Percentiles rank a stretch among this genome's conserved stretches.
These are phyloP conservation scores for Orbilia brochopaga DNA, from an alignment of 2,329 filamentous ascomycete genomes.

Conservation along the genomic window DNA sequence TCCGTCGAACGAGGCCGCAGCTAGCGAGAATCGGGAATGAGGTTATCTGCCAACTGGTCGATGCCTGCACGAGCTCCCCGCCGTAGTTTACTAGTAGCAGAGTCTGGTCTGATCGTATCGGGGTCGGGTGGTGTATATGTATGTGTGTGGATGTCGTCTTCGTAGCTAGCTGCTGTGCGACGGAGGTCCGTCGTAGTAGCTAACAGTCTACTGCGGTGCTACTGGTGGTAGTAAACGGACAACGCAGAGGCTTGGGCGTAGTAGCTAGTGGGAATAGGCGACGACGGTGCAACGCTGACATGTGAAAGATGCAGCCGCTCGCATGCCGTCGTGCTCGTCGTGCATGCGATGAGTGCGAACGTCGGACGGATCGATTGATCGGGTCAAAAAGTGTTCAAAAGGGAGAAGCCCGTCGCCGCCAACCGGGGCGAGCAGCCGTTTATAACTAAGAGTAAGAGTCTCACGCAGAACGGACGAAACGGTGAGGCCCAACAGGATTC, in stretches of 20 bases:
- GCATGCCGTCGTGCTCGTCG: conserved; percentile 15
- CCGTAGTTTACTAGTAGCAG: too few species aligned
- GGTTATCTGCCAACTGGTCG: conserved; percentile 32
- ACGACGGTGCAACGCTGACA: conserved; percentile 18
- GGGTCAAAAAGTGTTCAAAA: not conserved
- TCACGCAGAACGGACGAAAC: too few species aligned
- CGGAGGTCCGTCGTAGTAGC: not conserved
- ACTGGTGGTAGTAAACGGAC: too few species aligned
- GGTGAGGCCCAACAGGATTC: conserved; percentile 31
- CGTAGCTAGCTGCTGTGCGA: conserved; percentile 14
- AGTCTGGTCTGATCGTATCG: too few species aligned
- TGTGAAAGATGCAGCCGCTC: conserved; percentile 26
- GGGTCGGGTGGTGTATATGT: too few species aligned
- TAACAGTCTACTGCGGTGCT: too few species aligned
- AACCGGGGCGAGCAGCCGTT: not conserved
- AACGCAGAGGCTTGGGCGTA: too few species aligned
- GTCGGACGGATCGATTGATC: not conserved
- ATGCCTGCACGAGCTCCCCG: conserved; percentile 23
- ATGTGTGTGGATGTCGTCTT: conserved; percentile 11
- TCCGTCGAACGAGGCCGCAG: conserved; percentile 1
- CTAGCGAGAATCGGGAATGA: conserved; percentile 49
- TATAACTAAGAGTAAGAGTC: too few species aligned
- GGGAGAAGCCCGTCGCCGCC: not conserved
- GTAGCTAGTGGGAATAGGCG: not conserved
- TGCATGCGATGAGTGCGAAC: conserved; percentile 3